Conservation (phyloP, 2,329 filamentous ascomycete species). For the Aureobasidium leucospermi region DNA sequence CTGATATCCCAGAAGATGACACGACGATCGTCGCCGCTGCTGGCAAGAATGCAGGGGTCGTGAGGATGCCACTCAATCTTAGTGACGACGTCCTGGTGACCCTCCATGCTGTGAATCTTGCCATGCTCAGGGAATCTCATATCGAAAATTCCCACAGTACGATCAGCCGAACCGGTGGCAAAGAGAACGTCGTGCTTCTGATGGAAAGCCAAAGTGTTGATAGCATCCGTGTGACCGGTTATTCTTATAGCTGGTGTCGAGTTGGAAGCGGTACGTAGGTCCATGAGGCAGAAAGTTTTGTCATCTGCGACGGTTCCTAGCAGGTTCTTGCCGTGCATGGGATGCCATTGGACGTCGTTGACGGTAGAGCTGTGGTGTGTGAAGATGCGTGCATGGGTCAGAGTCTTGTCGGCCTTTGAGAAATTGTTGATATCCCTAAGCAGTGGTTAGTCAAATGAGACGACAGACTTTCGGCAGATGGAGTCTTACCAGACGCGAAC, state of each 20-base stretch:
- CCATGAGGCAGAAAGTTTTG: constrained; percentile 83
- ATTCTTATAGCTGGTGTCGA: constrained; percentile 46
- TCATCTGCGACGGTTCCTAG: constrained; percentile 95
- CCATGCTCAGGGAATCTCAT: constrained; percentile 62
- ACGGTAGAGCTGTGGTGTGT: constrained; percentile 85
- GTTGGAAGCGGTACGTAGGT: constrained; percentile 63
- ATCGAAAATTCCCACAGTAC: constrained; percentile 93
- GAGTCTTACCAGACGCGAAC: constrained; percentile 74
- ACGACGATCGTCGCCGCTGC: constrained; percentile 84
- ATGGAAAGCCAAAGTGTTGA: constrained; percentile 95
- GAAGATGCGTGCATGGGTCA: constrained; percentile 68
- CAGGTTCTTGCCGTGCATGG: constrained; percentile 66
- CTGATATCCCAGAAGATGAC: constrained; percentile 97
- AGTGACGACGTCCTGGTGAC: constrained; percentile 82
- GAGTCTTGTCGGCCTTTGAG: constrained; percentile 58
- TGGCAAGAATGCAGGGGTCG: constrained; percentile 81
- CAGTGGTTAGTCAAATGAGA: constrained; percentile 63
- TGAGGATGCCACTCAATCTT: constrained; percentile 92
- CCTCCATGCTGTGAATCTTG: constrained; percentile 81
- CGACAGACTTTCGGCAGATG: neutral
- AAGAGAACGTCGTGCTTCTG: constrained; percentile 83
- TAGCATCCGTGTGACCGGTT: constrained; percentile 79
- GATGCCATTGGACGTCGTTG: constrained; percentile 95
- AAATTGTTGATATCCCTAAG: constrained; percentile 79
- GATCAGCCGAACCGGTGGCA: constrained; percentile 89